Conservation (phyloP, 2,329 filamentous ascomycete genomes). For the Juglanconis juglandina region DNA sequence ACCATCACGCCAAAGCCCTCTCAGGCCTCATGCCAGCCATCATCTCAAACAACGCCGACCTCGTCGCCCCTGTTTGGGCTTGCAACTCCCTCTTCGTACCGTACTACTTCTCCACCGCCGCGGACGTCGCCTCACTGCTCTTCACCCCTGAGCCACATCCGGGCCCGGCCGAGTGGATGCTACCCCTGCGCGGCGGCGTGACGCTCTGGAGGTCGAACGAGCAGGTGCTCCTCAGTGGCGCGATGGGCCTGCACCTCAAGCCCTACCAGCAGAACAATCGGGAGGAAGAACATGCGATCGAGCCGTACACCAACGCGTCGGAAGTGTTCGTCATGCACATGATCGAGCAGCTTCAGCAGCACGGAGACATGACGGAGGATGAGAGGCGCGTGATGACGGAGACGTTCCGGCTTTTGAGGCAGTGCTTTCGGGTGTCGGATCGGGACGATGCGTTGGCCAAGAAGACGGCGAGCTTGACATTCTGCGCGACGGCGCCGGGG, state of each 20-base stretch:
- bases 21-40: slow-evolving; percentile 23
- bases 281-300: not conserved
- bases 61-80: slow-evolving; percentile 22
- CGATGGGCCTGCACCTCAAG: slow-evolving; percentile 20
- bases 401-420: slow-evolving; percentile 19
- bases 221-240: slow-evolving; percentile 13
- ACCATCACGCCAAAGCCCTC: slow-evolving; percentile 24
- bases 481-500: slow-evolving; percentile 14
- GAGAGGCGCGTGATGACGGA: slow-evolving; percentile 9
- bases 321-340: slow-evolving; percentile 1
- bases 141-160: slow-evolving; percentile 20
- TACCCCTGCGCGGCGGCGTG: slow-evolving; percentile 22
- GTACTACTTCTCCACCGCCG: slow-evolving; percentile 23
- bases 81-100: slow-evolving; percentile 25
- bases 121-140: slow-evolving; percentile 21
- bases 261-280: slow-evolving; percentile 7
- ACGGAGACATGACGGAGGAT: slow-evolving; percentile 3
- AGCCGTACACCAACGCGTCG: slow-evolving; percentile 10
- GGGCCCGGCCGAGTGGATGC: slow-evolving; percentile 24
- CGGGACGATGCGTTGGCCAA: slow-evolving; percentile 14
- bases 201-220: slow-evolving; percentile 13
- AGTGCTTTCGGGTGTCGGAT: slow-evolving; percentile 23
- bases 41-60: slow-evolving; percentile 8
- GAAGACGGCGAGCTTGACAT: slow-evolving; percentile 24
- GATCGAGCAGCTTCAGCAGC: slow-evolving; percentile 8